A percentile compares a stretch with the other conserved stretches of the same genome.
Evolutionary conservation across 352 stramenopile genomes (phyloP).

Genomic region (Thalassiosira oceanica): DNA sequence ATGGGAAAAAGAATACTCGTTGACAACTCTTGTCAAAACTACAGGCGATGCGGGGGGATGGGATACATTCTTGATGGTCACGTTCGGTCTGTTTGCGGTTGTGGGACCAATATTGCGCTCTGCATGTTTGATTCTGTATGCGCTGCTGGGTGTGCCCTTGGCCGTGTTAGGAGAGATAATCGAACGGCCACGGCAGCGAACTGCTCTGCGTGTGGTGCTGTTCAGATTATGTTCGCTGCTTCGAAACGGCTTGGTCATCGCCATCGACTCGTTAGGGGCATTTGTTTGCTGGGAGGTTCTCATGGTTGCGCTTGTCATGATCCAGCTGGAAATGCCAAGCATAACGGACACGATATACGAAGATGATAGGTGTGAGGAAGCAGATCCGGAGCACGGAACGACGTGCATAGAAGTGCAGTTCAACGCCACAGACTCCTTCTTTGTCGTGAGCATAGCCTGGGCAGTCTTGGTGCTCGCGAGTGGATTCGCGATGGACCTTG

Average conservation of each 20-base stretch:
- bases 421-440: constrained; percentile 28
- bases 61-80: constrained; percentile 77
- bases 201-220: constrained; percentile 12
- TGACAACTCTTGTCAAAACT: constrained; percentile 63
- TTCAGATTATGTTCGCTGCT: constrained; percentile 15
- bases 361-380: constrained; percentile 28
- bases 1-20: constrained; percentile 66
- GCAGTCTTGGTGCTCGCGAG: constrained; percentile 24
- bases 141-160: constrained; percentile 33
- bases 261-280: constrained; percentile 69
- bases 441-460: constrained; percentile 17
- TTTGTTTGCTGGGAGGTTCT: constrained; percentile 82
- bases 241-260: constrained; percentile 31
- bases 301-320: constrained; percentile 69
- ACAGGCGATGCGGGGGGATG: constrained; percentile 71
- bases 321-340: constrained; percentile 73
- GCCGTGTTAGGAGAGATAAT: constrained; percentile 43
- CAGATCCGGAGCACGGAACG: constrained; percentile 31
- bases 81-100: constrained; percentile 79
- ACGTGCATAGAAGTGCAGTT: constrained; percentile 52
- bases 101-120: constrained; percentile 63
- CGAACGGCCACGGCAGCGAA: constrained; percentile 26
- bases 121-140: constrained; percentile 46
- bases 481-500: constrained; percentile 24
- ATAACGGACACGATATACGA: constrained; percentile 76